A percentile compares a stretch with the other conserved stretches of the same genome.
phyloP scores from a whole-genome alignment of 1,284 basidiomycete species.

The Apiotrichum montevideense region DNA sequence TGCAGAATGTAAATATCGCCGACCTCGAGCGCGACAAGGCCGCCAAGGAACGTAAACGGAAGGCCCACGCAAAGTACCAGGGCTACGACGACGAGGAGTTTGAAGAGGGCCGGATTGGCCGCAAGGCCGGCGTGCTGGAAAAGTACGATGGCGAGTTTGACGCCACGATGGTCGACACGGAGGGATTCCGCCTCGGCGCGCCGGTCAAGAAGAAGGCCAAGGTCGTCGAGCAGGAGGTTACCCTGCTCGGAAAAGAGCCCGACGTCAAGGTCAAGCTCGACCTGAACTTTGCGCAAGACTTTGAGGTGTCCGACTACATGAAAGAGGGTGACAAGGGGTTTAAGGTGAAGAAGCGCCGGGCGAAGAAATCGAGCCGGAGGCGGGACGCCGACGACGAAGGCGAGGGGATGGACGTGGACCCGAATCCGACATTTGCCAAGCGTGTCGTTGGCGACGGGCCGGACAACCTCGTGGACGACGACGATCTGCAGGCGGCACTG shows the following conservation, averaged over 20 bases:
- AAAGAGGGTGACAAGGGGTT: conserved; percentile 87
- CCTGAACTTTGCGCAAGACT: conserved; percentile 89
- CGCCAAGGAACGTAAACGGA: conserved; percentile 69
- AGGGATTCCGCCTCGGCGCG: conserved; percentile 74
- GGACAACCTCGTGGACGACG: conserved; percentile 92
- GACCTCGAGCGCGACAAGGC: conserved; percentile 69
- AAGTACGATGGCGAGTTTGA: conserved; percentile 88
- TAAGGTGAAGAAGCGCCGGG: conserved; percentile 70
- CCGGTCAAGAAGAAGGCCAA: conserved; percentile 46
- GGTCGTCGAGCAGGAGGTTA: conserved; percentile 52
- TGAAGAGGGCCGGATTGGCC: conserved; percentile 58
- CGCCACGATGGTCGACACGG: conserved; percentile 51
- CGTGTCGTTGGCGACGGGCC: conserved; percentile 57
- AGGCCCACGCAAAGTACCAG: conserved; percentile 75
- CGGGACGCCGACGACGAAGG: conserved; percentile 60
- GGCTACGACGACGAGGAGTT: conserved; percentile 97
- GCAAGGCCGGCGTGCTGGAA: conserved; percentile 74
- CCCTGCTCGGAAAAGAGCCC: conserved; percentile 44
- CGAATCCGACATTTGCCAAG: conserved; percentile 45
- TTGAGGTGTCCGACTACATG: conserved; percentile 79
- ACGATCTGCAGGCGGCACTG: conserved; percentile 90
- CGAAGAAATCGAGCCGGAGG: conserved; percentile 66
- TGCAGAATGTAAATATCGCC: conserved; percentile 88
- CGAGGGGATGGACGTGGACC: conserved; percentile 68
- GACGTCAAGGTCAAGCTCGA: conserved; percentile 52